Percentiles rank a stretch among this genome's conserved stretches.
Evolutionary conservation across 192 early-diverging fungal genomes (phyloP).

Genomic region (Mortierella claussenii): DNA sequence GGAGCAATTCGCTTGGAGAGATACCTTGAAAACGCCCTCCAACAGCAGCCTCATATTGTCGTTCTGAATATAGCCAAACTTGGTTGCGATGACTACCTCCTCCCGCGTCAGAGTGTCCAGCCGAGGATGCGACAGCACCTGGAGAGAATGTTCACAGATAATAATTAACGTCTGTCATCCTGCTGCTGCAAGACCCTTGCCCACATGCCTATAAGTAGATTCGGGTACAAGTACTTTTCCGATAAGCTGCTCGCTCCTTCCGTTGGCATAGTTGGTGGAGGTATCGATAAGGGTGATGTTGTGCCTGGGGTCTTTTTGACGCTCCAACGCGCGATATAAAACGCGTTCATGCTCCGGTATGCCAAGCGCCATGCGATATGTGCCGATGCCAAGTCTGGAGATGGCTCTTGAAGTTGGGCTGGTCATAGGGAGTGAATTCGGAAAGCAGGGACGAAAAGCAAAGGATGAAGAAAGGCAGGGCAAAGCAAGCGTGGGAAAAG

Average conservation of each 20-base stretch:
- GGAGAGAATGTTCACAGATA: neutral
- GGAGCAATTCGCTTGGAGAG: too few relatives aligned
- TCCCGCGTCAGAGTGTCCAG: slow-evolving; percentile 32
- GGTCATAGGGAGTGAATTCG: slow-evolving; percentile 7
- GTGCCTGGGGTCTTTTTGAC: slow-evolving; percentile 32
- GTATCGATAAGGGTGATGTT: slow-evolving; percentile 56
- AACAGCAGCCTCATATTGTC: slow-evolving; percentile 43
- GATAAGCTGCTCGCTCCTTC: slow-evolving; percentile 46
- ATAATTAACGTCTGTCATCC: neutral
- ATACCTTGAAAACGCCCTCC: slow-evolving; percentile 42
- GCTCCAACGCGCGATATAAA: slow-evolving; percentile 40
- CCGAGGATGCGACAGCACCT: slow-evolving; percentile 36
- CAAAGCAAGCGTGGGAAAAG: too few relatives aligned
- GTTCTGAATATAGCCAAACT: slow-evolving; percentile 54
- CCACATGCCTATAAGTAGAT: too few relatives aligned
- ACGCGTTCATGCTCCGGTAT: slow-evolving; percentile 36
- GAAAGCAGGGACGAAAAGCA: too few relatives aligned
- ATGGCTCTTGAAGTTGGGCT: slow-evolving; percentile 79
- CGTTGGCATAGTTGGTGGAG: slow-evolving; percentile 48
- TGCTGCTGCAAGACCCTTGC: neutral
- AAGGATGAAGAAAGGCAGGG: too few relatives aligned
- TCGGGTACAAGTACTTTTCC: too few relatives aligned
- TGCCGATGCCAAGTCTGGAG: slow-evolving; percentile 48
- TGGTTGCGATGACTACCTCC: slow-evolving; percentile 43
- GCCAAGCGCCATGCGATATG: slow-evolving; percentile 35